These are phyloP conservation scores for Saturnispora bothae DNA, from an alignment of 805 yeast genomes.

Conservation along the genomic window DNA sequence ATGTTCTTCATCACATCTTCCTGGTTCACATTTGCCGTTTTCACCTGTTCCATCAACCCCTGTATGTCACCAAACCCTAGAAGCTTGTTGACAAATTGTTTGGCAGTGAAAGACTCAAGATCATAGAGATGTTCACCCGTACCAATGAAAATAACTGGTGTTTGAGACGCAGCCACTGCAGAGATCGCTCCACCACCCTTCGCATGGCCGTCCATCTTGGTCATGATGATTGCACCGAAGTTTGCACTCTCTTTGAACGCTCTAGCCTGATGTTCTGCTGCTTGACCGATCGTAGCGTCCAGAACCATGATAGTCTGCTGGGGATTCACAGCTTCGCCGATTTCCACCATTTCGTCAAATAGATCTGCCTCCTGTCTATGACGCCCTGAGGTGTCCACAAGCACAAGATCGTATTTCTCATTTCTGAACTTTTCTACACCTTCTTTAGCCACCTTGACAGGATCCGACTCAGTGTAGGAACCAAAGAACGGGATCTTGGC, in stretches of 20 bases:
- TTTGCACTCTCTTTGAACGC: slow-evolving; percentile 91
- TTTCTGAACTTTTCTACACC: slow-evolving; percentile 89
- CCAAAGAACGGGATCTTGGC: slow-evolving; percentile 93
- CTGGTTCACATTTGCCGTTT: slow-evolving; percentile 76
- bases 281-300: slow-evolving; percentile 97
- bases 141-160: slow-evolving; percentile 94
- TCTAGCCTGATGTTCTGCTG: slow-evolving; percentile 88
- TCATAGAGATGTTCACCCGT: slow-evolving; percentile 97
- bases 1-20: slow-evolving; percentile 85
- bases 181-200: slow-evolving; percentile 99
- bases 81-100: slow-evolving; percentile 79
- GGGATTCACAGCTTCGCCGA: slow-evolving; percentile 80
- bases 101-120: slow-evolving; percentile 83
- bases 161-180: slow-evolving; percentile 93
- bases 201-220: slow-evolving; percentile 98
- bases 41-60: slow-evolving; percentile 88
- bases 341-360: slow-evolving; percentile 91
- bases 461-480: slow-evolving; percentile 90
- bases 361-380: slow-evolving; percentile 90
- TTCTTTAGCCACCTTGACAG: slow-evolving; percentile 80
- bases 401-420: slow-evolving; percentile 85
- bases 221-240: slow-evolving; percentile 89
- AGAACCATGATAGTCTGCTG: slow-evolving; percentile 94
- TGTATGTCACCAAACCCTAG: slow-evolving; percentile 94
- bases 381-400: slow-evolving; percentile 96